A percentile compares a stretch with the other conserved stretches of the same genome.
These are phyloP conservation scores for Globisporangium echinulatum DNA, from an alignment of 352 stramenopile genomes.

Conservation along the genomic window DNA sequence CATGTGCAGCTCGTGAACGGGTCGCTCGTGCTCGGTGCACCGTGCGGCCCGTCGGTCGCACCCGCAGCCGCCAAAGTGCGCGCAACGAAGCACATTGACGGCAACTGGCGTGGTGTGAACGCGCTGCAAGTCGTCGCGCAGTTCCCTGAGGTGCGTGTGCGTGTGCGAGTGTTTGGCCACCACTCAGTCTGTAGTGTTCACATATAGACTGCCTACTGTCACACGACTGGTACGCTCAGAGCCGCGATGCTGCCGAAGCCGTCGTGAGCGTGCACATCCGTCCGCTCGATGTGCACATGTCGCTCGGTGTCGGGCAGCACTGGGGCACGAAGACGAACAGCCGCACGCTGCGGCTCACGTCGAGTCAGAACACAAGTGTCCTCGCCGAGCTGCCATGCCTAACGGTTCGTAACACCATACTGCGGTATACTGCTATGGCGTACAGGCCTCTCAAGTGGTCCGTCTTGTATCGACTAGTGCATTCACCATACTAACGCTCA, in stretches of 20 bases:
- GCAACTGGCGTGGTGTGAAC: constrained; percentile 8
- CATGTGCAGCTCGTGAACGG: constrained; percentile 12
- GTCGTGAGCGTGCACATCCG: constrained; percentile 21
- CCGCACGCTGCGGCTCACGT: constrained; percentile 16
- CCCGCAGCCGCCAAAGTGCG: constrained; percentile 6
- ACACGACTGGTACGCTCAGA: too few relatives aligned
- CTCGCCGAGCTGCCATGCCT: constrained; percentile 32
- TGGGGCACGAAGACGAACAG: constrained; percentile 9
- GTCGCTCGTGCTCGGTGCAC: constrained; percentile 4
- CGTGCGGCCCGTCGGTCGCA: background rate
- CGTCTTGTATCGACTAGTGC: background rate
- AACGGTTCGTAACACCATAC: constrained; percentile 10
- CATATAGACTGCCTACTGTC: too few relatives aligned
- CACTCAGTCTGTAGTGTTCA: too few relatives aligned
- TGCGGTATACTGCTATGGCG: too few relatives aligned
- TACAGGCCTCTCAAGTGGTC: background rate
- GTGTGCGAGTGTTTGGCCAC: background rate
- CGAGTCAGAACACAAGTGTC: constrained; percentile 27
- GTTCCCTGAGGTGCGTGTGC: constrained; percentile 10
- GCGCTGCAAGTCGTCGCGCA: constrained; percentile 4
- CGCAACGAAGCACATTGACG: background rate
- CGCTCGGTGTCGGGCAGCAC: constrained; percentile 13
- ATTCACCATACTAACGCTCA: background rate
- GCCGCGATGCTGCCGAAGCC: constrained; percentile 9
- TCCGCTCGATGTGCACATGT: constrained; percentile 19